Conservation (phyloP, 805 yeast genomes). For the Schwanniomyces occidentalis region DNA sequence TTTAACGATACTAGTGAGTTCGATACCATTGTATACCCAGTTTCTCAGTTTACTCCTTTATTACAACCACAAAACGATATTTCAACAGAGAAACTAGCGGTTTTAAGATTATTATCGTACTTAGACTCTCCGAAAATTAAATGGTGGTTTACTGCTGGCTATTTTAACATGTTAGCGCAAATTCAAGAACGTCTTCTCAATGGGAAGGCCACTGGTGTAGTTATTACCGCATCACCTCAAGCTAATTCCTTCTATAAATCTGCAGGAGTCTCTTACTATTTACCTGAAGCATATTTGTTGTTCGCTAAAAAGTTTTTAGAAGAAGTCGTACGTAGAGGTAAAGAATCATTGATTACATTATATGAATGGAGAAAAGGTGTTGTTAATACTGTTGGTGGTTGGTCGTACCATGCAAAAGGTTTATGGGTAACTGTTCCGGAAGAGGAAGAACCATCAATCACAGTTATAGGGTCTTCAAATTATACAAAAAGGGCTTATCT, state of each 20-base stretch:
- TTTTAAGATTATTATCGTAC: conserved; percentile 60
- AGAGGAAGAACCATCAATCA: conserved; percentile 62
- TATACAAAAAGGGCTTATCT: conserved; percentile 89
- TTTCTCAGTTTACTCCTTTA: conserved; percentile 88
- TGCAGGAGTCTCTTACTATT: conserved; percentile 71
- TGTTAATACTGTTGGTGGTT: conserved; percentile 79
- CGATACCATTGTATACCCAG: conserved; percentile 79
- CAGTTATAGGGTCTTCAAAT: conserved; percentile 90
- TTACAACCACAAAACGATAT: conserved; percentile 53
- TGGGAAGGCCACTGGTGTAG: conserved; percentile 61
- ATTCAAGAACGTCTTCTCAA: conserved; percentile 59
- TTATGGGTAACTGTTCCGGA: conserved; percentile 73
- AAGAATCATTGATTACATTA: conserved; percentile 50
- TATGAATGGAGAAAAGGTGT: conserved; percentile 87
- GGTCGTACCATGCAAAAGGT: conserved; percentile 99
- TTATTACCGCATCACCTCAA: conserved; percentile 88
- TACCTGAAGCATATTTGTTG: conserved; percentile 86
- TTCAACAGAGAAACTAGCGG: conserved; percentile 81
- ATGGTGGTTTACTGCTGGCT: conserved; percentile 96
- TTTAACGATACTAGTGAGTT: conserved; percentile 33
- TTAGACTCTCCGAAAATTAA: conserved; percentile 53
- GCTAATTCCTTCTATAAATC: conserved; percentile 93
- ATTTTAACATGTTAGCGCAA: conserved; percentile 85
- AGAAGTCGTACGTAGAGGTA: conserved; percentile 44
- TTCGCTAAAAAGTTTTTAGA: conserved; percentile 69